phyloP scores from a whole-genome alignment of 768 basidiomycete genomes.

The Leucosporidium yakuticum region DNA sequence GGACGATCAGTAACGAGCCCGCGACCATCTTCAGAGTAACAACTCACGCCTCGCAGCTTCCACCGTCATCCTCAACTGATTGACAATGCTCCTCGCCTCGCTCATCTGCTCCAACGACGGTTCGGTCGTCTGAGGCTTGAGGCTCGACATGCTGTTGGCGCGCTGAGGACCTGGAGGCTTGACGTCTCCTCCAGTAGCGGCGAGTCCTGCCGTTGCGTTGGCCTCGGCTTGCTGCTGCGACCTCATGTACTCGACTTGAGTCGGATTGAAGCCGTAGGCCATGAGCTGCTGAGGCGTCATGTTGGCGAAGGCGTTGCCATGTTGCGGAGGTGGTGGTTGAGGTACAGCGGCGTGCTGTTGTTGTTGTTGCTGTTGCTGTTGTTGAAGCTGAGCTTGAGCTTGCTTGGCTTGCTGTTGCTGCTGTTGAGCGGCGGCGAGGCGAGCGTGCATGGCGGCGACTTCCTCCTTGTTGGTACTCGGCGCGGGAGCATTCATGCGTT shows the following conservation, averaged over 20 bases:
- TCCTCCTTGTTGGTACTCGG: not conserved
- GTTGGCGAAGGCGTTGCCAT: not conserved
- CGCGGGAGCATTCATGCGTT: not conserved
- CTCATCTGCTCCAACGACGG: conserved; percentile 25
- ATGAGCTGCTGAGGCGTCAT: conserved; percentile 3
- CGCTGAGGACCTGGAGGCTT: conserved; percentile 9
- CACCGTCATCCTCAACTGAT: conserved; percentile 2
- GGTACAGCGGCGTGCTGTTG: conserved; percentile 7
- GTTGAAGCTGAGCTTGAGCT: conserved; percentile 8
- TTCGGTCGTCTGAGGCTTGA: not conserved
- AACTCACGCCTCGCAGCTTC: conserved; percentile 21
- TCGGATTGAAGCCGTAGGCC: not conserved
- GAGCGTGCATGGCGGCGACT: not conserved
- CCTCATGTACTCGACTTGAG: conserved; percentile 3
- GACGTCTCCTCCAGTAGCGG: conserved; percentile 1
- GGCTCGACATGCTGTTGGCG: conserved; percentile 14
- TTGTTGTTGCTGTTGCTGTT: conserved; percentile 14
- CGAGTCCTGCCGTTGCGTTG: not conserved
- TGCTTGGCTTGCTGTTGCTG: conserved; percentile 18
- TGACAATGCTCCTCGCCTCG: conserved; percentile 14
- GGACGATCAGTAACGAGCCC: too few relatives aligned
- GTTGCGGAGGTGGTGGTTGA: not conserved
- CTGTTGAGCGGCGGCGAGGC: conserved; percentile 12
- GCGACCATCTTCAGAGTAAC: too few relatives aligned
- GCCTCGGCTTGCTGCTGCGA: conserved; percentile 7